A percentile compares a stretch with the other conserved stretches of the same genome.
Evolutionary conservation across 768 basidiomycete genomes (phyloP).

Genomic region (Kwoniella europaea): DNA sequence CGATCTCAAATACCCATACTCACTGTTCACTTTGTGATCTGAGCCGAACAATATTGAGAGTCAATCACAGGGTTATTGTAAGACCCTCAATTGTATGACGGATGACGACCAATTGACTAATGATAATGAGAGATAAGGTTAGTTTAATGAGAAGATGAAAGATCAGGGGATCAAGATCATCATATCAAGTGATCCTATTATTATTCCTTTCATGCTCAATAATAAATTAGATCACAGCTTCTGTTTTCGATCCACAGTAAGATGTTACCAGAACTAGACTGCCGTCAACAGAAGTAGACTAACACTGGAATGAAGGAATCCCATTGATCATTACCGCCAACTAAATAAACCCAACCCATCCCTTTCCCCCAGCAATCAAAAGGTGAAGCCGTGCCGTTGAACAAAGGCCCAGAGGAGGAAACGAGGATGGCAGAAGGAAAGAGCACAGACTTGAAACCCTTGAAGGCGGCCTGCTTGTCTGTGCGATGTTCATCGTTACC

Average conservation of each 20-base stretch:
- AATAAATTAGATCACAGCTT: not conserved
- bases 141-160: not conserved
- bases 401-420: not conserved
- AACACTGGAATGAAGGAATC: not conserved
- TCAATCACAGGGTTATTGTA: not conserved
- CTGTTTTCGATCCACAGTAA: not conserved
- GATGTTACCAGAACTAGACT: not conserved
- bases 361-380: not conserved
- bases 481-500: not conserved
- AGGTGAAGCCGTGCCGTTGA: not conserved
- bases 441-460: not conserved
- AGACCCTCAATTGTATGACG: not conserved
- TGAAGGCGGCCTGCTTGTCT: not conserved
- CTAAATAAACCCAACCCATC: not conserved
- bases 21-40: not conserved
- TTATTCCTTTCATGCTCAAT: slow-evolving; percentile 4
- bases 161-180: not conserved
- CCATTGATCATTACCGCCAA: not conserved
- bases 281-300: not conserved
- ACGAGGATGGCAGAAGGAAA: not conserved
- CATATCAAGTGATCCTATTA: not conserved
- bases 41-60: too few species aligned
- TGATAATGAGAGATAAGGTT: not conserved
- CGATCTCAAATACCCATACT: not conserved
- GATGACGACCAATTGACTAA: not conserved